These are phyloP conservation scores for Stephanocyclus meneghinianus DNA, from an alignment of 352 stramenopile genomes.

Conservation along the genomic window DNA sequence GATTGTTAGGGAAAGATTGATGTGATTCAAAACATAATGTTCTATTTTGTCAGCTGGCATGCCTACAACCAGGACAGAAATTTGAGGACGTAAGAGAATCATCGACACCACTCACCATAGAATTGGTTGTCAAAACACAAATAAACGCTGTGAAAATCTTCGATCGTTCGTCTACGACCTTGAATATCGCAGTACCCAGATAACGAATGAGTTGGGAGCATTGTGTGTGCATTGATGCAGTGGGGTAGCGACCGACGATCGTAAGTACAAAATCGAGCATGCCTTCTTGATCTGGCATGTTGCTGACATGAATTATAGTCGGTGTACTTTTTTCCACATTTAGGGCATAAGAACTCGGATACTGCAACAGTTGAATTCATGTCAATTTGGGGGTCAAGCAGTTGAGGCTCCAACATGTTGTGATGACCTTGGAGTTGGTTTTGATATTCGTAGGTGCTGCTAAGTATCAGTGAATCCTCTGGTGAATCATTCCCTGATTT, in stretches of 20 bases:
- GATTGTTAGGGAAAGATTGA: not conserved
- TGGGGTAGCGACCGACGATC: constrained; percentile 58
- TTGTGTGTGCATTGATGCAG: constrained; percentile 79
- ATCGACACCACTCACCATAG: constrained; percentile 76
- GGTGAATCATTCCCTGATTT: not conserved
- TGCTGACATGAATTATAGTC: constrained; percentile 74
- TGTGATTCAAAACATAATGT: constrained; percentile 50
- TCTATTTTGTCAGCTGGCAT: not conserved
- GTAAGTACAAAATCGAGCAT: constrained; percentile 76
- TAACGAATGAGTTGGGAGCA: constrained; percentile 77
- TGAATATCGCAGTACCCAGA: constrained; percentile 88
- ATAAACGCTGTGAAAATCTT: constrained; percentile 85
- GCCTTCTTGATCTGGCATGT: constrained; percentile 68
- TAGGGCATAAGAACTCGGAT: constrained; percentile 70
- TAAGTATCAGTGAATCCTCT: not conserved
- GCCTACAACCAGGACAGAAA: not conserved
- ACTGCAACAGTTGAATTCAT: constrained; percentile 42
- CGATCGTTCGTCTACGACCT: constrained; percentile 89
- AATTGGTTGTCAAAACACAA: constrained; percentile 79
- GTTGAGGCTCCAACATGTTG: constrained; percentile 67
- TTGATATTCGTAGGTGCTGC: not conserved
- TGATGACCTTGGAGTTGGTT: constrained; percentile 39
- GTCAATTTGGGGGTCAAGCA: constrained; percentile 68
- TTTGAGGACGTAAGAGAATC: not conserved
- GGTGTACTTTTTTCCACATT: constrained; percentile 67